These are phyloP conservation scores for Astragalus membranaceus DNA, from an alignment of 306 rosid species.

Conservation along the genomic window DNA sequence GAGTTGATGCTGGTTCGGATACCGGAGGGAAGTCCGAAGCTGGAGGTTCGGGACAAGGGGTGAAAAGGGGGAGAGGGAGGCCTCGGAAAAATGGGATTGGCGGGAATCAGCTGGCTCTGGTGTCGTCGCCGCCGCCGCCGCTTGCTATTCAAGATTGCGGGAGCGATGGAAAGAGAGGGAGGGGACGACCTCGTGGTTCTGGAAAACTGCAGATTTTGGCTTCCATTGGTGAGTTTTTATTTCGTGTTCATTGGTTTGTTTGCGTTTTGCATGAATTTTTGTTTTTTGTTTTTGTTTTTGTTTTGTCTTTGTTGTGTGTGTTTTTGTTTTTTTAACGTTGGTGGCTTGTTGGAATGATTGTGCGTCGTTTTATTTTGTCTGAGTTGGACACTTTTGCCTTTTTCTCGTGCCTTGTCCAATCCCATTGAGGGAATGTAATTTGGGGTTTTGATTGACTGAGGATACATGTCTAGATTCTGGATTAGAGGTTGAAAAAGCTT, in stretches of 20 bases:
- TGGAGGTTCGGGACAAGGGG: not conserved
- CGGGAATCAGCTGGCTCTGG: not conserved
- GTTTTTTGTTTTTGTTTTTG: not conserved
- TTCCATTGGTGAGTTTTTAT: conserved; percentile 31
- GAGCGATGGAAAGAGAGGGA: conserved; percentile 7
- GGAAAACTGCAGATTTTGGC: conserved; percentile 46
- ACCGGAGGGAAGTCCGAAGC: not conserved
- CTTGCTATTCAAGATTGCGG: not conserved
- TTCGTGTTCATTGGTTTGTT: not conserved
- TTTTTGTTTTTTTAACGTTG: not conserved
- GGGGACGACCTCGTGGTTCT: conserved; percentile 57
- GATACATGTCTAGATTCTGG: not conserved
- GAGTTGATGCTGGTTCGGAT: not conserved
- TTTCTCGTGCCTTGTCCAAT: not conserved
- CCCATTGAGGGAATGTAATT: not conserved
- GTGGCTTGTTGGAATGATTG: not conserved
- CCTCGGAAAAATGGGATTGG: conserved; percentile 28
- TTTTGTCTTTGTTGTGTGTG: too few relatives aligned
- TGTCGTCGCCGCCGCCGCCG: not conserved
- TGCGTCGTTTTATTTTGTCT: not conserved
- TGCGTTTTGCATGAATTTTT: not conserved
- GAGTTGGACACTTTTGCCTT: not conserved
- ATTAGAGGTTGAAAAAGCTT: not conserved
- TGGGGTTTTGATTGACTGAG: not conserved
- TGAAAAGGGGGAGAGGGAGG: conserved; percentile 43